Conservation (phyloP, 2,329 filamentous ascomycete species). For the Diaporthe amygdali region DNA sequence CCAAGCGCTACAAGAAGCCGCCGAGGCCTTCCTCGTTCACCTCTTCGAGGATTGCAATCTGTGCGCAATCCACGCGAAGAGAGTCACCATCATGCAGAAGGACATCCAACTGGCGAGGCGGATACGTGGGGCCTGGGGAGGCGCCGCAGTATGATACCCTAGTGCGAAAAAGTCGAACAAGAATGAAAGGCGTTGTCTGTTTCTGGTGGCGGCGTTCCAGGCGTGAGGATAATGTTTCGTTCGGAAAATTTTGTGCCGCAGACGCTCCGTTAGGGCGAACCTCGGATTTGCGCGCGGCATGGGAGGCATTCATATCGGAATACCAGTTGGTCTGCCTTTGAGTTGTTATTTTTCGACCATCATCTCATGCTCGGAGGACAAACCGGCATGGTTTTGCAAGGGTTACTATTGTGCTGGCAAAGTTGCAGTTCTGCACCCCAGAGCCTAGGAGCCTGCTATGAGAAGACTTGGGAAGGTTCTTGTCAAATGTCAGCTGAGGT, state of each 20-base stretch:
- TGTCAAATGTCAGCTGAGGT: neutral
- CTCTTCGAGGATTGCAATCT: constrained; percentile 97
- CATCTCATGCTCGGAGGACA: neutral
- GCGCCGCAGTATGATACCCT: constrained; percentile 42
- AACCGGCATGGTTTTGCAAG: neutral
- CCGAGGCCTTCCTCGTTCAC: constrained; percentile 95
- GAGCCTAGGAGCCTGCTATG: neutral
- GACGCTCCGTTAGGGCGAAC: neutral
- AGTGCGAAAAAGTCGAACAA: neutral
- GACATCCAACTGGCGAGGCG: constrained; percentile 91
- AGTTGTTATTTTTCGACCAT: neutral
- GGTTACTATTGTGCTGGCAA: neutral
- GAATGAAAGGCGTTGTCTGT: neutral
- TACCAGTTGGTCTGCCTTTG: neutral
- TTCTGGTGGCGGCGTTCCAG: constrained; percentile 15
- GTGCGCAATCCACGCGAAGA: constrained; percentile 94
- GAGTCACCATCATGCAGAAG: constrained; percentile 97
- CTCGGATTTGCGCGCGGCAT: neutral
- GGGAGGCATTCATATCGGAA: neutral
- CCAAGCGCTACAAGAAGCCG: constrained; percentile 88
- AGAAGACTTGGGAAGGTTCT: neutral
- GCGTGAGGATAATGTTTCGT: neutral
- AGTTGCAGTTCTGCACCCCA: neutral
- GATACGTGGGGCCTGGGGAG: constrained; percentile 80
- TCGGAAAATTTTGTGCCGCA: neutral